Conservation (phyloP, 2,329 filamentous ascomycete genomes). For the Fusarium sp. region DNA sequence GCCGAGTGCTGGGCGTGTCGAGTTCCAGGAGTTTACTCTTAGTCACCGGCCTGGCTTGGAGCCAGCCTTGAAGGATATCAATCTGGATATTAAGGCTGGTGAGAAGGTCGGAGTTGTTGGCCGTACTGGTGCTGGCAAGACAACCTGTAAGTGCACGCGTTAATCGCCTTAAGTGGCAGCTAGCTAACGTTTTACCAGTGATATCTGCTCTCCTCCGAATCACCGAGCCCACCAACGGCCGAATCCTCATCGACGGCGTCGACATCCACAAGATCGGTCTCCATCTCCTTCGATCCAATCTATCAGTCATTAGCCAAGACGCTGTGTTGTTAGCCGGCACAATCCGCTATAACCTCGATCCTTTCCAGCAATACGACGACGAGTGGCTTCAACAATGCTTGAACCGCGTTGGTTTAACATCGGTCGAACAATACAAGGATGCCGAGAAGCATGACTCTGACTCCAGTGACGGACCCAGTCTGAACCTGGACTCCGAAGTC, state of each 20-base stretch:
- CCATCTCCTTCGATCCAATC: slow-evolving; percentile 17
- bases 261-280: slow-evolving; percentile 29
- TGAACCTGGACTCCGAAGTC: slow-evolving; percentile 22
- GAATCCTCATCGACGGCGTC: slow-evolving; percentile 22
- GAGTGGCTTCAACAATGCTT: slow-evolving; percentile 24
- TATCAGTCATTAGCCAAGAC: slow-evolving; percentile 35
- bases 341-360: slow-evolving; percentile 29
- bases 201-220: slow-evolving; percentile 22
- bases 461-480: not conserved
- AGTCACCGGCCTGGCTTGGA: slow-evolving; percentile 24
- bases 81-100: slow-evolving; percentile 9
- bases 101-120: slow-evolving; percentile 29
- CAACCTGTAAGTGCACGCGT: not conserved
- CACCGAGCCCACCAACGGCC: slow-evolving; percentile 22
- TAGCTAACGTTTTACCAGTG: not conserved
- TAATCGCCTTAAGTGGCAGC: too few species aligned
- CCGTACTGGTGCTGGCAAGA: slow-evolving; percentile 30
- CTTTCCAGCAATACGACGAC: slow-evolving; percentile 29
- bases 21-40: slow-evolving; percentile 23
- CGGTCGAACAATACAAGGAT: not conserved
- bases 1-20: slow-evolving; percentile 9
- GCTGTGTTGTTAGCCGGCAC: slow-evolving; percentile 24
- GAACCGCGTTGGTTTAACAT: slow-evolving; percentile 3
- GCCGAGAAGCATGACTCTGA: not conserved
- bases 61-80: slow-evolving; percentile 14